Base-by-base conservation (phyloP, 768 basidiomycete genomes). In the Tylopilus rubrobrunneus region DNA sequence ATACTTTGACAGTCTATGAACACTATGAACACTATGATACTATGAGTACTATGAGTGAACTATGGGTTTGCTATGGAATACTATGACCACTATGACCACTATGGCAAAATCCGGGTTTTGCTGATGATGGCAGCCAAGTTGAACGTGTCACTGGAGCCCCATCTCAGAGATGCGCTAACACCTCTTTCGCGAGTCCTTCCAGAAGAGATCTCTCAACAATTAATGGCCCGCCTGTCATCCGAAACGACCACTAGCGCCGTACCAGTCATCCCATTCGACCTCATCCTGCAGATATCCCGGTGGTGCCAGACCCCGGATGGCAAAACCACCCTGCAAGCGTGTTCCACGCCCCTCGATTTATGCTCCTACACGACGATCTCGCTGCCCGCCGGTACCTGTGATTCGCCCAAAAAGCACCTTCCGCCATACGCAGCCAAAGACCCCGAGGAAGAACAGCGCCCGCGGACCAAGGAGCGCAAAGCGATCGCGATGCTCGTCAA, bases 371-470 rank as follows among this genome's bases (percentile, higher is more conserved):
- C 77, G 7, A 90, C 89, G 83, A 71, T 90, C 37, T 73, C 88
- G 19, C 74, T 93, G 34, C 80, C 92, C 6, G 89, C 91, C 15
- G 90, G 90, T 34, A 78, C 85, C 7, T 80, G 77, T 41, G 85
- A 89, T 17, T 89, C 88, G 7, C 90, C 90, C 21, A 82, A 87
- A 53, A 80, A 86, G 50, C 82, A 76, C 34, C 87, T 89, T 55
- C 83, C 83, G 31, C 58, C 71, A 9, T 80, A 83, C 59, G 53
- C 63, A 4, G 76, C 74, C 21, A 71, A 67, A 53, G 76, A 76
- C 53, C 78, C 77, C 29, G 77, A 81, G 56, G 73, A 78, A 52
- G 64, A 79, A 14, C 76, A 74, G 43, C 74, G 72, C 39, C 70
- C 75, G 34, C 78, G 69, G 49, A 68, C 71, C 25, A 76, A 76